Percentiles rank a stretch among this genome's conserved stretches.
phyloP scores from a whole-genome alignment of 2,329 filamentous ascomycete species.

The Aplosporella prunicola region DNA sequence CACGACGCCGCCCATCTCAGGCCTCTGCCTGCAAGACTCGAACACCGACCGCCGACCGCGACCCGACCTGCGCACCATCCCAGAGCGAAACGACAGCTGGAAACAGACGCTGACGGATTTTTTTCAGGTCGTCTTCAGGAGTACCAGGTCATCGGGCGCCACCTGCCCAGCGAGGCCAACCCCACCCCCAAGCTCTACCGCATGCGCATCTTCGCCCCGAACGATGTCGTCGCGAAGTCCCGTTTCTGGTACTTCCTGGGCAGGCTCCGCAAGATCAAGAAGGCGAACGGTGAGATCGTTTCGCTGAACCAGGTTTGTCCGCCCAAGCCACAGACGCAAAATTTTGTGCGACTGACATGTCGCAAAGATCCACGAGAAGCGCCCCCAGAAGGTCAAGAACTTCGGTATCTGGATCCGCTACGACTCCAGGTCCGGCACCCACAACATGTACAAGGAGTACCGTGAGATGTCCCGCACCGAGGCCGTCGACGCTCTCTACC shows the following conservation, averaged over 20 bases:
- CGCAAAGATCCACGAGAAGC: constrained; percentile 89
- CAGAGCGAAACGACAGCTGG: not conserved
- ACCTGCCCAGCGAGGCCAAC: constrained; percentile 95
- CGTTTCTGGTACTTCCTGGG: constrained; percentile 99
- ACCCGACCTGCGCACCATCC: not conserved
- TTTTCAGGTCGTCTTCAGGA: constrained; percentile 96
- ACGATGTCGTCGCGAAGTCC: constrained; percentile 97
- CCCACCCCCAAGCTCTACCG: constrained; percentile 97
- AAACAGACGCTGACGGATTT: constrained; percentile 2
- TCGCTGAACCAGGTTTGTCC: constrained; percentile 81
- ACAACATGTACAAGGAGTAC: constrained; percentile 99
- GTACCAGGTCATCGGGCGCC: constrained; percentile 99
- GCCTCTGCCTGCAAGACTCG: no score
- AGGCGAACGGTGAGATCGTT: constrained; percentile 99
- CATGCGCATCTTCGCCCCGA: constrained; percentile 99
- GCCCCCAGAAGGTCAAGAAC: constrained; percentile 99
- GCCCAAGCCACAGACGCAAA: not conserved
- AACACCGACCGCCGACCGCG: not conserved
- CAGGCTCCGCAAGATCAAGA: constrained; percentile 99
- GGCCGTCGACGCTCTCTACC: constrained; percentile 94
- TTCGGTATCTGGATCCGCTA: constrained; percentile 99
- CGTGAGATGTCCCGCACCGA: constrained; percentile 95
- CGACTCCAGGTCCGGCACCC: constrained; percentile 97
- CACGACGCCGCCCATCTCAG: constrained; percentile 1
- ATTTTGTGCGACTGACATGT: constrained; percentile 3